Conservation (phyloP, 2,329 filamentous ascomycete species). For the Bipolaris cookei region DNA sequence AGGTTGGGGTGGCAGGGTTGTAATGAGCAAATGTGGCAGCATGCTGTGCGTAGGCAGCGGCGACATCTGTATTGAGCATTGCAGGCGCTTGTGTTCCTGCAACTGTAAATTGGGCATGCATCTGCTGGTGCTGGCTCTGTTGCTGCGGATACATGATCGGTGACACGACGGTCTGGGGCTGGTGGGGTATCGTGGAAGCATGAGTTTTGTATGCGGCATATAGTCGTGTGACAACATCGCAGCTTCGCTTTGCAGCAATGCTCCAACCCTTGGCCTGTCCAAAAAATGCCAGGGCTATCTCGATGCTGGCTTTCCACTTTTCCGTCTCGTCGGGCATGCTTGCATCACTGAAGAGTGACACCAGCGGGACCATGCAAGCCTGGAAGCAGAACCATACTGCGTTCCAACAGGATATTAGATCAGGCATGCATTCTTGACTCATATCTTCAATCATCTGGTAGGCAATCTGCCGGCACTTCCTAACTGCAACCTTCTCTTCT, state of each 20-base stretch:
- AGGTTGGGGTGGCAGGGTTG: slow-evolving; percentile 35
- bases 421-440: slow-evolving; percentile 70
- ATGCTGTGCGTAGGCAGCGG: slow-evolving; percentile 5
- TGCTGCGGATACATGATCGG: slow-evolving; percentile 14
- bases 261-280: slow-evolving; percentile 53
- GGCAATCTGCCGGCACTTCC: slow-evolving; percentile 72
- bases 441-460: slow-evolving; percentile 76
- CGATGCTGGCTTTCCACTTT: slow-evolving; percentile 52
- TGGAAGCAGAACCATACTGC: slow-evolving; percentile 84
- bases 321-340: slow-evolving; percentile 49
- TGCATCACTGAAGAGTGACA: slow-evolving; percentile 74
- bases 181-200: slow-evolving; percentile 22
- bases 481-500: slow-evolving; percentile 71
- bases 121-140: slow-evolving; percentile 12
- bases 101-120: slow-evolving; percentile 21
- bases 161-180: slow-evolving; percentile 22
- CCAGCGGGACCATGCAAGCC: slow-evolving; percentile 77
- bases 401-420: slow-evolving; percentile 81
- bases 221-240: slow-evolving; percentile 51
- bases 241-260: slow-evolving; percentile 53
- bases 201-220: slow-evolving; percentile 51
- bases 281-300: slow-evolving; percentile 53
- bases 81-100: slow-evolving; percentile 18
- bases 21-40: slow-evolving; percentile 24
- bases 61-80: slow-evolving; percentile 23